Base-by-base conservation (phyloP, 208 protist genomes). In the Porcisia deanei region DNA sequence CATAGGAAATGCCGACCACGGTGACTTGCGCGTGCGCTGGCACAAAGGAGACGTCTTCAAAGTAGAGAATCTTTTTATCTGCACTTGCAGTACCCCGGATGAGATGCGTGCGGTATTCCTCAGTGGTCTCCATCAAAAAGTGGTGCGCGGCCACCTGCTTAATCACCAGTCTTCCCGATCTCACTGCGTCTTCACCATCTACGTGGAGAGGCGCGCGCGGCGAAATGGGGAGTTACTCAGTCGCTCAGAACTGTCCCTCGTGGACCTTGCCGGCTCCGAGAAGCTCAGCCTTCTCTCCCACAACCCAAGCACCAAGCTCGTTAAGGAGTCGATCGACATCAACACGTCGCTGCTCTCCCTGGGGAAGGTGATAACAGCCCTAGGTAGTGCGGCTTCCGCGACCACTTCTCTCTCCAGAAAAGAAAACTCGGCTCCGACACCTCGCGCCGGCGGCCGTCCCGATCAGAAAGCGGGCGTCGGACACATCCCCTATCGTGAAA, bases 251-350 rank as follows among this genome's bases (percentile, higher is more conserved):
- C 74, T 98, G 12, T 93, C 90, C 12, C 76, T 98, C 70, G 96
- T 98, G 25, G 96, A 98, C 69, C 73, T 98, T 3, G 96, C 96
- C 0, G 96, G 96, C 7, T 98, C 96, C 6, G 96, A 98, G 71
- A 94, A 94, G 79, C 84, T 97, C 12, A 71, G 76, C 14, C 64
- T 88, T 58, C 74, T 98, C 16, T 66, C 88, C 1, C 72, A 64
- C 39, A 83, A 89, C 76, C 89, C 92, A 0, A 83, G 76, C 1
- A 67, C 83, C 10, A 85, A 81, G 70, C 79, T 96, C 10, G 68
- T 92, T n/a, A 83, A 88, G 76, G 92, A 97, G 73, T 96, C 92
- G 67, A 93, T 96, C 59, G 93, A 98, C 25, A 98, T 98, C 79
- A 98, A 98, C 82, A 87, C 90, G 3, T 98, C 94, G 1, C 84